These are phyloP conservation scores for Spergularia azorica DNA, from an alignment of 179 eudicot species.

Conservation along the genomic window DNA sequence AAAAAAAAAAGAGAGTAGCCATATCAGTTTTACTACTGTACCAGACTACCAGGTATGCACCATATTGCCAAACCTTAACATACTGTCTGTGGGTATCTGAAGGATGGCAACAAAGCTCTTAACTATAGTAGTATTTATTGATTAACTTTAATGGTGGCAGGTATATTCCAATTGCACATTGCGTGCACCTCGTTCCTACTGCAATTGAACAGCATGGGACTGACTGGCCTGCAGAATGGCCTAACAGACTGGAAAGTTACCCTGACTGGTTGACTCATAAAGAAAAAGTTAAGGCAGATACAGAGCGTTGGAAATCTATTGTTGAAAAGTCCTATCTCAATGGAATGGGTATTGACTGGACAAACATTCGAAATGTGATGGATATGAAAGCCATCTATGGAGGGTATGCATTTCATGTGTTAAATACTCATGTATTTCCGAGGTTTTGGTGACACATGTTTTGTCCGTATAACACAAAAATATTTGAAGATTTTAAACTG, in stretches of 20 bases:
- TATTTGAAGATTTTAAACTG: background rate
- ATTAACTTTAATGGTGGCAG: constrained; percentile 37
- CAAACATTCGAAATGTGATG: constrained; percentile 83
- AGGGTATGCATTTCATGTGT: constrained; percentile 56
- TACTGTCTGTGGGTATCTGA: background rate
- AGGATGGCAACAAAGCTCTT: background rate
- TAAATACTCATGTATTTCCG: background rate
- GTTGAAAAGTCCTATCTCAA: constrained; percentile 80
- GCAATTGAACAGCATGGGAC: constrained; percentile 87
- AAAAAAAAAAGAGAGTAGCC: no score
- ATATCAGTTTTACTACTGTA: no score
- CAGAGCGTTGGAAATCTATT: constrained; percentile 81
- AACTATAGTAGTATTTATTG: background rate
- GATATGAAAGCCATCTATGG: constrained; percentile 96
- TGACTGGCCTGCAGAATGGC: constrained; percentile 99
- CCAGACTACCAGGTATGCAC: background rate
- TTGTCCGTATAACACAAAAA: background rate
- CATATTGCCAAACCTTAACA: background rate
- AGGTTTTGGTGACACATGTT: background rate
- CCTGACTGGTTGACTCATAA: constrained; percentile 90
- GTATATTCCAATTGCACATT: constrained; percentile 64
- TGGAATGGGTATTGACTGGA: constrained; percentile 93
- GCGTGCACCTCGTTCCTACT: constrained; percentile 78
- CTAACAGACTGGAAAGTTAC: constrained; percentile 84
- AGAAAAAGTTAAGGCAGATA: constrained; percentile 77